Evolutionary conservation across 768 basidiomycete species (phyloP).

Genomic region (Leucosporidium creatinivorum): DNA sequence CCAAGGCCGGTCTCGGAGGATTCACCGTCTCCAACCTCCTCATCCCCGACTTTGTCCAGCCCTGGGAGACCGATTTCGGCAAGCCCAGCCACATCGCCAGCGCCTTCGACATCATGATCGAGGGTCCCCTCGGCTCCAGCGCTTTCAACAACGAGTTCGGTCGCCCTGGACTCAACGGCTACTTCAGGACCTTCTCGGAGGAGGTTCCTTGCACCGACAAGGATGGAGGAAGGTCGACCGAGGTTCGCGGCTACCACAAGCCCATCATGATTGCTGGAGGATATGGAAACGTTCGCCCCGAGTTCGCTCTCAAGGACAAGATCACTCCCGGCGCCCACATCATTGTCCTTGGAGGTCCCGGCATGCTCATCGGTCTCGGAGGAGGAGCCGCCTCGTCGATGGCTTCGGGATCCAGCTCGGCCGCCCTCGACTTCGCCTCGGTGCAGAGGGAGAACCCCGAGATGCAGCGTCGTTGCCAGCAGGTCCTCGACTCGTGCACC

Average conservation of each 20-base stretch:
- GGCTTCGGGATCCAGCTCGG: slow-evolving; percentile 79
- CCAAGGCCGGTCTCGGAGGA: slow-evolving; percentile 88
- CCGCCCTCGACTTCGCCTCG: slow-evolving; percentile 91
- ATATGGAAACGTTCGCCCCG: slow-evolving; percentile 80
- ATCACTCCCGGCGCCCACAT: slow-evolving; percentile 79
- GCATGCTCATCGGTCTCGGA: slow-evolving; percentile 90
- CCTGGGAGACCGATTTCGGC: slow-evolving; percentile 94
- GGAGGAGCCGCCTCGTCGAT: slow-evolving; percentile 95
- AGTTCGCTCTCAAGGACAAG: slow-evolving; percentile 67
- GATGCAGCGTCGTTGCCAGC: slow-evolving; percentile 94
- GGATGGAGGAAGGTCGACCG: slow-evolving; percentile 48
- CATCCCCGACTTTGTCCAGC: slow-evolving; percentile 82
- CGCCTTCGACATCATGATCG: slow-evolving; percentile 92
- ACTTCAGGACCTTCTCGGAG: slow-evolving; percentile 91
- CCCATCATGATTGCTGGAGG: slow-evolving; percentile 99
- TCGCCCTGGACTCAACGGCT: slow-evolving; percentile 81
- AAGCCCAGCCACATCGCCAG: slow-evolving; percentile 84
- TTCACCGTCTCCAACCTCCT: slow-evolving; percentile 90
- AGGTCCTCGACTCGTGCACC: slow-evolving; percentile 90
- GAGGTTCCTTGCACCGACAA: slow-evolving; percentile 48
- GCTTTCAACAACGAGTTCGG: slow-evolving; percentile 99
- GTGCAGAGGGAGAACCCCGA: slow-evolving; percentile 98
- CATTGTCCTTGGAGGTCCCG: slow-evolving; percentile 89
- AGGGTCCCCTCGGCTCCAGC: slow-evolving; percentile 86
- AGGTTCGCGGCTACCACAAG: slow-evolving; percentile 94